Evolutionary conservation across 2,329 filamentous ascomycete genomes (phyloP), one percentile per base, ranked within the genome.

Genomic region (Cladosporium sp.): DNA sequence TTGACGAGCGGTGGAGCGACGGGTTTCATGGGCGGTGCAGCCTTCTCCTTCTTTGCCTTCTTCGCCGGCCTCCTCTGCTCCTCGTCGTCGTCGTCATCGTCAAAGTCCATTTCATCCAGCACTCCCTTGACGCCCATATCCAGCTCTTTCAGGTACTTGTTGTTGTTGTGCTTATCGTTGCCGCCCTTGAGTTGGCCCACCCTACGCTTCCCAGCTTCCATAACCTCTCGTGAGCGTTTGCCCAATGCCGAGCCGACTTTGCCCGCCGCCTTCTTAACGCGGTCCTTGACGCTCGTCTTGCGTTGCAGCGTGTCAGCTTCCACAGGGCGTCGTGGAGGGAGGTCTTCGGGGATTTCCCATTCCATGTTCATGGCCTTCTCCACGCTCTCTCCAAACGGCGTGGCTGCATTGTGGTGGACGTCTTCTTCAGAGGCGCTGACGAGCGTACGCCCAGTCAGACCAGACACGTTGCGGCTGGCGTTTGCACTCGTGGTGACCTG

Each of bases 321-420:
- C 7, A 40, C 30, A 11, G 30, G 30, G n/a, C 9, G 47, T 2
- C 50, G 50, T 11, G 50, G 42, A 27, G 47, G 40, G 11, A 51
- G 42, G 22, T 51, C 47, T 15, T 43, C 51, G 15, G 47, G 48
- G 11, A 47, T 43, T 5, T 62, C 60, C 58, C 57, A 59, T 24
- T 71, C 70, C 30, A 74, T 62, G 51, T 76, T 68, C 60, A 48
- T 48, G 17, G 75, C 76, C 65, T 79, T 71, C 53, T 75, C 73
- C 7, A 68, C 69, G 44, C 71, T 70, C 47, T 63, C 62, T 51
- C 43, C 63, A 41, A 54, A 54, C 5, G 32, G 12, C 9, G 32
- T 36, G 48, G 43, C 47, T 29, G 50, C 47, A 27, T 15, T 19
- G 22, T 15, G 24, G 12, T 17, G n/a, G 11, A 24, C 8, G 34